Evolutionary conservation across 306 rosid species (phyloP).

Genomic region (Vigna mungo): DNA sequence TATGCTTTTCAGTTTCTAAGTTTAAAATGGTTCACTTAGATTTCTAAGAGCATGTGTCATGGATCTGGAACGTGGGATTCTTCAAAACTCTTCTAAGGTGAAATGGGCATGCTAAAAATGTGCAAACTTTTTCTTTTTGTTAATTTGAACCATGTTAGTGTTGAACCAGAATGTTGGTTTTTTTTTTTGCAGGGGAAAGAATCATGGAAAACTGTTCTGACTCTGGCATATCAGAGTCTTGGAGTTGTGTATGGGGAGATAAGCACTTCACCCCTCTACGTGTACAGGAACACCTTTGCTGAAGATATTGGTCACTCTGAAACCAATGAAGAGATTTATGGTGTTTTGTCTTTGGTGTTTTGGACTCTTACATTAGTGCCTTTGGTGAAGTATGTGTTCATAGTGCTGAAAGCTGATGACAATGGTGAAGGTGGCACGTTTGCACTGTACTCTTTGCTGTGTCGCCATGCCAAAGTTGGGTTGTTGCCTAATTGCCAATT

Average conservation of each 20-base stretch:
- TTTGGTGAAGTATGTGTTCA: constrained; percentile 82
- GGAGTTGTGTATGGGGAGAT: constrained; percentile 98
- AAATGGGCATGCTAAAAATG: constrained; percentile 42
- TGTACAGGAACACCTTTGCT: constrained; percentile 77
- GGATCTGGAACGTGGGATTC: constrained; percentile 71
- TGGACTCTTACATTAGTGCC: constrained; percentile 92
- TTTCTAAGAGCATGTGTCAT: constrained; percentile 54
- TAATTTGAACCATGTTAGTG: constrained; percentile 32
- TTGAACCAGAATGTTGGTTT: constrained; percentile 33
- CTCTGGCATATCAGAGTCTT: constrained; percentile 92
- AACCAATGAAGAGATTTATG: constrained; percentile 83
- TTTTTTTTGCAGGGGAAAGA: constrained; percentile 53
- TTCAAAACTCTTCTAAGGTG: constrained; percentile 64
- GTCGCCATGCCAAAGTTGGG: constrained; percentile 82
- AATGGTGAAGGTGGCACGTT: constrained; percentile 99
- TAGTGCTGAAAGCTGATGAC: constrained; percentile 89
- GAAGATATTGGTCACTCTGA: constrained; percentile 67
- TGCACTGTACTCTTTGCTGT: constrained; percentile 90
- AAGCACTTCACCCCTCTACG: constrained; percentile 94
- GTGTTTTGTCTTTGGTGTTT: constrained; percentile 89
- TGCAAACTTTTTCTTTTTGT: not conserved
- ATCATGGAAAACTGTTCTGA: constrained; percentile 82
- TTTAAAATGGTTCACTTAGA: constrained; percentile 45
- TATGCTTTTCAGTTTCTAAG: constrained; percentile 24
- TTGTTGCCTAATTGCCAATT: constrained; percentile 77